Percentiles rank a stretch among this genome's conserved stretches.
phyloP scores from a whole-genome alignment of 805 yeast genomes.

The Phaffomyces thermotolerans region DNA sequence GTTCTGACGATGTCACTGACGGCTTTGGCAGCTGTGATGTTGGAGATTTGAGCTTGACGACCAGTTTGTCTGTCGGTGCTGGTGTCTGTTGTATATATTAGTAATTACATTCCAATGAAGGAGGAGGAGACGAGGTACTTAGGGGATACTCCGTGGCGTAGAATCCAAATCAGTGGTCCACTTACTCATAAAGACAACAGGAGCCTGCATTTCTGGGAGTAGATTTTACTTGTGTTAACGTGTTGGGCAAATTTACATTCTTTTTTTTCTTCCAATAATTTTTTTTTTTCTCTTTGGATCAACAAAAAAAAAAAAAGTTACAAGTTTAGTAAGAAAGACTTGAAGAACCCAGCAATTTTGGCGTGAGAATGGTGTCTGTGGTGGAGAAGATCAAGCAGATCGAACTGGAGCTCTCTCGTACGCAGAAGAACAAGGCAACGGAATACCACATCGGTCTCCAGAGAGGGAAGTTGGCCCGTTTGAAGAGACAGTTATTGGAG shows the following conservation, averaged over 20 bases:
- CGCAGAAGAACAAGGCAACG: slow-evolving; percentile 96
- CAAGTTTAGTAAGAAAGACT: no score
- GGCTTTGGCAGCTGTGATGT: slow-evolving; percentile 98
- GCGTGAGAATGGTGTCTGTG: slow-evolving; percentile 6
- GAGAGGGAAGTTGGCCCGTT: slow-evolving; percentile 90
- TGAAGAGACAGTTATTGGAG: slow-evolving; percentile 83
- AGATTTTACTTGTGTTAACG: no score
- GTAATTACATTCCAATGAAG: background rate
- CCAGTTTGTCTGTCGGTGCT: slow-evolving; percentile 91
- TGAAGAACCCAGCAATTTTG: no score
- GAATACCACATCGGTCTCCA: slow-evolving; percentile 93
- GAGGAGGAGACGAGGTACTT: no score
- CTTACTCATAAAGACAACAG: slow-evolving; percentile 64
- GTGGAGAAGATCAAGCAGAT: slow-evolving; percentile 77
- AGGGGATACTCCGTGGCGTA: no score
- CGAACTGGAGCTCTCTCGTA: slow-evolving; percentile 80
- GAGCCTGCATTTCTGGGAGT: slow-evolving; percentile 62
- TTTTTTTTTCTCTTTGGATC: no score
- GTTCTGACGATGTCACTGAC: slow-evolving; percentile 97
- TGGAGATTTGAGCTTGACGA: slow-evolving; percentile 93
- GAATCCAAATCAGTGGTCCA: background rate
- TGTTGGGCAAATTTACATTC: no score
- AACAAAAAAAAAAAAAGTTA: no score
- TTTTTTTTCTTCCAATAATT: no score
- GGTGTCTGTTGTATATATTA: slow-evolving; percentile 40